These are phyloP conservation scores for Thielaviopsis cerberus DNA, from an alignment of 2,329 filamentous ascomycete species.

Conservation along the genomic window DNA sequence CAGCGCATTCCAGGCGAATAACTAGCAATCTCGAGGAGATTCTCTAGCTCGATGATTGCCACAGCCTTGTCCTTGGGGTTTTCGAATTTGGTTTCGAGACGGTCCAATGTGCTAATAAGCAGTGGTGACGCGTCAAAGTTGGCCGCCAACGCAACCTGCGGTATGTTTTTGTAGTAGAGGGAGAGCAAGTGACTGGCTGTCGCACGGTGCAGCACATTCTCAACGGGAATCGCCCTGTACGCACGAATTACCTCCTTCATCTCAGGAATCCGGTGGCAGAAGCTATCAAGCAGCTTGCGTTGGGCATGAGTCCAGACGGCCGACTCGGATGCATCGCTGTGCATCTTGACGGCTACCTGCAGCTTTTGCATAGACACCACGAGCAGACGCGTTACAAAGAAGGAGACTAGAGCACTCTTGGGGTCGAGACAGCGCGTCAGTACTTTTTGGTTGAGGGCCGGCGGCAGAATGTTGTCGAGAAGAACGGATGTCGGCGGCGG, in stretches of 20 bases:
- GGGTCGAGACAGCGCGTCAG: slow-evolving; percentile 62
- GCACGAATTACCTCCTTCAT: slow-evolving; percentile 63
- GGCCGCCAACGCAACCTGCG: slow-evolving; percentile 60
- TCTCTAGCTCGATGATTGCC: slow-evolving; percentile 56
- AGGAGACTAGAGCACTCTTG: slow-evolving; percentile 59
- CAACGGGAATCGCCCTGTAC: slow-evolving; percentile 49
- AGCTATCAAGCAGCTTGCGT: slow-evolving; percentile 50
- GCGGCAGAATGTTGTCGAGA: slow-evolving; percentile 72
- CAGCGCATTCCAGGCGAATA: slow-evolving; percentile 74
- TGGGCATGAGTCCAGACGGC: slow-evolving; percentile 51
- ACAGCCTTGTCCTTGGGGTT: slow-evolving; percentile 34
- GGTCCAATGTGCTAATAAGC: slow-evolving; percentile 48
- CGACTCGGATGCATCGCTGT: slow-evolving; percentile 20
- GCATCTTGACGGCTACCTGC: slow-evolving; percentile 39
- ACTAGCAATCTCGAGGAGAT: slow-evolving; percentile 62
- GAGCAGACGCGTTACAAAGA: slow-evolving; percentile 69
- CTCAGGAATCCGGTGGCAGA: slow-evolving; percentile 59
- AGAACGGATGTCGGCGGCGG: slow-evolving; percentile 65
- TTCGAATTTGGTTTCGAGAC: slow-evolving; percentile 35
- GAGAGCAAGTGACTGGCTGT: slow-evolving; percentile 59
- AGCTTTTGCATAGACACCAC: slow-evolving; percentile 67
- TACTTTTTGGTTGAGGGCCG: slow-evolving; percentile 62
- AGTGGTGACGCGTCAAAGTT: slow-evolving; percentile 75
- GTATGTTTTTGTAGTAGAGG: slow-evolving; percentile 70
- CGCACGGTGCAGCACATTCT: slow-evolving; percentile 58